Evolutionary conservation across 345 rosid genomes (phyloP), one percentile per base, ranked within the genome.

Genomic region (Noccaea bulbosa): DNA sequence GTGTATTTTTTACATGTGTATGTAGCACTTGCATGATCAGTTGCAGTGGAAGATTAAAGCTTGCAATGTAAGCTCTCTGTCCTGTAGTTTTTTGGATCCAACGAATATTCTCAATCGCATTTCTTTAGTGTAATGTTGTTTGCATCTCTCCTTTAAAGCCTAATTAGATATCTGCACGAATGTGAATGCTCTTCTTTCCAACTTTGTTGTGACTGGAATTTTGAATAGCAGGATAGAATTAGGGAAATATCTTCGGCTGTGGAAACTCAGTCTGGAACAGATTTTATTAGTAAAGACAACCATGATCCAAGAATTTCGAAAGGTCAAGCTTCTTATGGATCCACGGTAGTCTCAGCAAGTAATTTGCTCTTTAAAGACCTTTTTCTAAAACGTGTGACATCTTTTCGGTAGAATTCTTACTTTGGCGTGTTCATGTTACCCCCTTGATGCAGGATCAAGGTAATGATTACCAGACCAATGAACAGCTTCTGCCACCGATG

Each of bases 21-120:
- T 77, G 80, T 82, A 94, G 99, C 80, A 59, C 32, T 85, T 94
- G 53, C 88, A 94, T 72, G 97, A 89, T 77, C 86, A 94, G 62
- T 71, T 94, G 74, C 88, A 84, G 72, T 86, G 89, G 93, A 86
- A 91, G 88, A 88, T 89, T 77, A 81, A 83, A 76, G 78, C 83
- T 68, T 88, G 93, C 43, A 80, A 86, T 65, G 99, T 94, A 88
- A 91, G 90, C 77, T 76, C 67, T 57, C 73, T 45, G 11, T 53
- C 78, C 41, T 66, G 12, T 62, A 62, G 60, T 58, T 65, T 41
- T 20, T 37, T 24, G 55, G 4, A 32, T 65, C n/a, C 1, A 34
- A 8, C 10, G 45, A 22, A 10, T 0, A 17, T 51, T 62, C 54
- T 52, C 22, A 58, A 1, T 27, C 51, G 22, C 44, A 38, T 15